Conservation (phyloP, 495 filamentous ascomycete genomes). For the Lineolata rhizophorae region DNA sequence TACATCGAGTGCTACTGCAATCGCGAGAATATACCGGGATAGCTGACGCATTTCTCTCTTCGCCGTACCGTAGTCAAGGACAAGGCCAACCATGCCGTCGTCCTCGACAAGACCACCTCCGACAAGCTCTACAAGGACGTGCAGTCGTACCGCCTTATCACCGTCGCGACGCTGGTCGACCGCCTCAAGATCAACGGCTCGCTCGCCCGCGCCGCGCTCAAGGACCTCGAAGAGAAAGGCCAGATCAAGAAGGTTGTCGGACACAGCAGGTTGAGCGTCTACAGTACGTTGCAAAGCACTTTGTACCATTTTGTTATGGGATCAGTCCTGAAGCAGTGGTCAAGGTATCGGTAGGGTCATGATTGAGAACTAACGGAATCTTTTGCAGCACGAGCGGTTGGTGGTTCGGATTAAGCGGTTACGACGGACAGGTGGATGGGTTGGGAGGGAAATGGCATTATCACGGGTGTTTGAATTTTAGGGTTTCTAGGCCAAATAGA, state of each 20-base stretch:
- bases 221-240: conserved; percentile 92
- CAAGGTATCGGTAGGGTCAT: too few relatives aligned
- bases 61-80: conserved; percentile 99
- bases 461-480: not conserved
- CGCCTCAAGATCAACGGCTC: conserved; percentile 99
- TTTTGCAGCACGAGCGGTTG: conserved; percentile 15
- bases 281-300: conserved; percentile 75
- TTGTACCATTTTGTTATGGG: not conserved
- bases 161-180: conserved; percentile 94
- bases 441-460: not conserved
- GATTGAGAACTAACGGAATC: too few relatives aligned
- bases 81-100: conserved; percentile 93
- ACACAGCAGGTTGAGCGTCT: conserved; percentile 94
- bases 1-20: conserved; percentile 1
- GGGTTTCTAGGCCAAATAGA: too few relatives aligned
- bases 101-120: conserved; percentile 45
- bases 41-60: conserved; percentile 17
- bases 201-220: conserved; percentile 70
- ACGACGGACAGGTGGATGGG: not conserved
- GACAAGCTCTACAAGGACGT: conserved; percentile 93
- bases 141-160: conserved; percentile 98
- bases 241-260: conserved; percentile 95
- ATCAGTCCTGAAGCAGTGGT: not conserved
- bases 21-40: conserved; percentile 4
- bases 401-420: conserved; percentile 11